Evolutionary conservation across 1,284 basidiomycete species (phyloP).

Genomic region (Leccinum angustisporum): DNA sequence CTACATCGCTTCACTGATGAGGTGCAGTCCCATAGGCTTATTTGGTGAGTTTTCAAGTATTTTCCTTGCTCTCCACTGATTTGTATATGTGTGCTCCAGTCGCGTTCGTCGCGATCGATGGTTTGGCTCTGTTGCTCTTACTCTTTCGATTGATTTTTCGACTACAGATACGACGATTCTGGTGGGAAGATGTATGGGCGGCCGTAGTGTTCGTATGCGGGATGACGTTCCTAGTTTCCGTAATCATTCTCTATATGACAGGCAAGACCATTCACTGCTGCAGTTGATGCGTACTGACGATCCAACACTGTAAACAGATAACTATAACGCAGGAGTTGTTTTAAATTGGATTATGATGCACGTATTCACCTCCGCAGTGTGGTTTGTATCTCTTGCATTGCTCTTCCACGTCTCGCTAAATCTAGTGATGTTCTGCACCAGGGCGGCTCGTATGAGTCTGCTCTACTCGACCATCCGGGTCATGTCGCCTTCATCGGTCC

Average conservation of each 20-base stretch:
- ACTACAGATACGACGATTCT: constrained; percentile 9
- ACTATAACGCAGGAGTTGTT: background rate
- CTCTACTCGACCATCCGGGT: background rate
- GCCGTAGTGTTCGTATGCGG: background rate
- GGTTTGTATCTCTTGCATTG: background rate
- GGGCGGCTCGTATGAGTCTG: background rate
- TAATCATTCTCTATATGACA: background rate
- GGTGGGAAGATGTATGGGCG: constrained; percentile 27
- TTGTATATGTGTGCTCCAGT: background rate
- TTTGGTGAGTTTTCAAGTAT: background rate
- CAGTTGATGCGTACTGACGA: background rate
- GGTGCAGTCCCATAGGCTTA: background rate
- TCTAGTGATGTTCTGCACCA: background rate
- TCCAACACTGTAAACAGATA: background rate
- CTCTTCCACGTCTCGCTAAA: background rate
- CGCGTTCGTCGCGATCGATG: background rate
- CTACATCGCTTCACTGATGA: background rate
- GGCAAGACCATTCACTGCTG: background rate
- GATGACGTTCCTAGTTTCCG: background rate
- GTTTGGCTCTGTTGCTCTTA: background rate
- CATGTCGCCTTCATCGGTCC: background rate
- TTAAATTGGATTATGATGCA: background rate
- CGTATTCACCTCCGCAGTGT: background rate
- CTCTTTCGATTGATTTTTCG: constrained; percentile 16
- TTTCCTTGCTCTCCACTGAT: background rate